These are phyloP conservation scores for Verticillium alfalfae DNA, from an alignment of 2,329 filamentous ascomycete genomes.

Conservation along the genomic window DNA sequence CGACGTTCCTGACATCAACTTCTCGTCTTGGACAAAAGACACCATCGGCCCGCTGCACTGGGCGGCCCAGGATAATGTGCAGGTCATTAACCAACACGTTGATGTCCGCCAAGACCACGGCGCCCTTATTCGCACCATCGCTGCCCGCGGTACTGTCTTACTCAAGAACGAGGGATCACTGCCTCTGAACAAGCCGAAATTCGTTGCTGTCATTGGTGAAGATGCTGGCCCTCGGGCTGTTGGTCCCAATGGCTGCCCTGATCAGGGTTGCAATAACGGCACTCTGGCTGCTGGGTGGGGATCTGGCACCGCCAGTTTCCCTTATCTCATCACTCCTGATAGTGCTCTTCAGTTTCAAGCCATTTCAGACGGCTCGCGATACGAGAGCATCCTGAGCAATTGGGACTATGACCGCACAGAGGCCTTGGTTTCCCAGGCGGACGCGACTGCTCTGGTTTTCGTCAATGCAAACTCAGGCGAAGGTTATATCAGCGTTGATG, in stretches of 20 bases:
- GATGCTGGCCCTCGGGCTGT: slow-evolving; percentile 71
- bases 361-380: slow-evolving; percentile 48
- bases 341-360: slow-evolving; percentile 62
- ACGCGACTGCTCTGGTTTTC: slow-evolving; percentile 75
- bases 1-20: slow-evolving; percentile 59
- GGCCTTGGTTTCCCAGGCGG: slow-evolving; percentile 53
- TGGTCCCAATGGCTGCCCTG: slow-evolving; percentile 74
- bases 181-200: slow-evolving; percentile 73
- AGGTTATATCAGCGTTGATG: slow-evolving; percentile 77
- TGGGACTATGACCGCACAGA: slow-evolving; percentile 57
- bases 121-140: slow-evolving; percentile 67
- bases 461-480: slow-evolving; percentile 85
- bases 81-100: slow-evolving; percentile 73
- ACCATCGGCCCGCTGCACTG: slow-evolving; percentile 67
- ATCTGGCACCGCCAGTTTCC: slow-evolving; percentile 67
- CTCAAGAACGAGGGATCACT: slow-evolving; percentile 78
- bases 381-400: slow-evolving; percentile 65
- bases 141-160: slow-evolving; percentile 76
- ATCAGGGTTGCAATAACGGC: slow-evolving; percentile 56
- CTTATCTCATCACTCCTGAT: slow-evolving; percentile 71
- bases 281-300: slow-evolving; percentile 76
- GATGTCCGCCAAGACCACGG: slow-evolving; percentile 77
- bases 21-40: slow-evolving; percentile 79
- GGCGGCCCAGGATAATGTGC: slow-evolving; percentile 54
- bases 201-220: slow-evolving; percentile 72